Percentiles rank a stretch among this genome's conserved stretches.
Conservation (phyloP, 2,329 filamentous ascomycete genomes). For the Phyllosticta citrichinensis region DNA sequence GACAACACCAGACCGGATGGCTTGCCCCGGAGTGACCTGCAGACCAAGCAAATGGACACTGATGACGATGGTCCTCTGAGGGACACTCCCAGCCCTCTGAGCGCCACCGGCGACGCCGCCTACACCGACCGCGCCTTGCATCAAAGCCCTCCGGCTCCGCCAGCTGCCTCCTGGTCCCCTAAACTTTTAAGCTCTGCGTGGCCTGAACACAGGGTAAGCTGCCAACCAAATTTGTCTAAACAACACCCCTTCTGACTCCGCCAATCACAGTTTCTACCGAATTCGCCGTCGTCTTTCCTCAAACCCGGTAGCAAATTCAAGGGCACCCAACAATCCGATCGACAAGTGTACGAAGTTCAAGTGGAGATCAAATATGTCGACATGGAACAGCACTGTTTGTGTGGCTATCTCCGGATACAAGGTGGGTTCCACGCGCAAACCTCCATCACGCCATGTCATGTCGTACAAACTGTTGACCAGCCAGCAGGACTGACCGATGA, state of each 20-base stretch:
- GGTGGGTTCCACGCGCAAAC: conserved; percentile 43
- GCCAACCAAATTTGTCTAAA: background rate
- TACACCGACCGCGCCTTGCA: conserved; percentile 24
- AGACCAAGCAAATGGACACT: conserved; percentile 21
- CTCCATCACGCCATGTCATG: background rate
- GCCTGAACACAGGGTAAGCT: conserved; percentile 24
- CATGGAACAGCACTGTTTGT: conserved; percentile 85
- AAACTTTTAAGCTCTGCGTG: conserved; percentile 22
- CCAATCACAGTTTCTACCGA: conserved; percentile 53
- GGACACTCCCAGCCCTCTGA: conserved; percentile 30
- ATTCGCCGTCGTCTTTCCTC: conserved; percentile 75
- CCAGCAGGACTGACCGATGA: conserved; percentile 76
- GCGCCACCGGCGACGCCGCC: conserved; percentile 23
- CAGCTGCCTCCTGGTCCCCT: conserved; percentile 14
- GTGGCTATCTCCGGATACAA: conserved; percentile 91
- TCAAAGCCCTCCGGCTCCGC: conserved; percentile 23
- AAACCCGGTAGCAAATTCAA: conserved; percentile 79
- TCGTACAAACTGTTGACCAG: conserved; percentile 13
- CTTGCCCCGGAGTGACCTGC: conserved; percentile 16
- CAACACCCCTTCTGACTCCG: conserved; percentile 14
- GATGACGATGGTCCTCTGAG: conserved; percentile 24
- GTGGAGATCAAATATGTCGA: conserved; percentile 97
- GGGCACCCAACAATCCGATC: conserved; percentile 87
- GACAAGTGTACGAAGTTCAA: conserved; percentile 87
- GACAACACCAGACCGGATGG: conserved; percentile 14